A percentile compares a stretch with the other conserved stretches of the same genome.
phyloP scores from a whole-genome alignment of 140 eudicot genomes.

The Ambrosia hybrid region DNA sequence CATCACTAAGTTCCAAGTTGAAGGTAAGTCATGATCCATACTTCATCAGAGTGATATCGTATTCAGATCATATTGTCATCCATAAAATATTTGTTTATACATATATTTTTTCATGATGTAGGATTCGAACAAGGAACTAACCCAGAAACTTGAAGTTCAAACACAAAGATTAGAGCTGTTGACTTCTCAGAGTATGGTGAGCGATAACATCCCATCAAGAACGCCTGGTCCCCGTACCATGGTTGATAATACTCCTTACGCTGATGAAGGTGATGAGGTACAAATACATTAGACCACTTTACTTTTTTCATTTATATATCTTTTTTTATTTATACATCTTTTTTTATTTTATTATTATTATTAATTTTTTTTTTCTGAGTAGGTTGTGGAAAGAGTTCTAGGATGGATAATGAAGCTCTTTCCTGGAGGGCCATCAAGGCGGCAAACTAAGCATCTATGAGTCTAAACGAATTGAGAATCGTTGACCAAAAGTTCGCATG shows the following conservation, averaged over 20 bases:
- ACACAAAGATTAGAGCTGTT: conserved; percentile 94
- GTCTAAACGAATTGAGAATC: not conserved
- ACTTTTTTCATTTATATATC: too few relatives aligned
- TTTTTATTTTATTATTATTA: not conserved
- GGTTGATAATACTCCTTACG: conserved; percentile 60
- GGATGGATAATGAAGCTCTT: conserved; percentile 98
- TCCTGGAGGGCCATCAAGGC: conserved; percentile 90
- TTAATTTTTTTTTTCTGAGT: not conserved
- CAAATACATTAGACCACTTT: not conserved
- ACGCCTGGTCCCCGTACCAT: conserved; percentile 41
- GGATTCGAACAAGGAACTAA: conserved; percentile 82
- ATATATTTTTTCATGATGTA: conserved; percentile 23
- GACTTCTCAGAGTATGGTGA: conserved; percentile 83
- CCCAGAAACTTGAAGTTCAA: conserved; percentile 87
- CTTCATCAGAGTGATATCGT: not conserved
- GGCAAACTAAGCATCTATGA: conserved; percentile 78
- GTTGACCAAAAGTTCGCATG: conserved; percentile 2
- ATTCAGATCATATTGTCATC: not conserved
- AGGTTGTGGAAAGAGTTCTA: conserved; percentile 96
- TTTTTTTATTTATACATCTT: not conserved
- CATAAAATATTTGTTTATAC: not conserved
- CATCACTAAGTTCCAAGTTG: conserved; percentile 67
- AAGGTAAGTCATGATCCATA: conserved; percentile 49
- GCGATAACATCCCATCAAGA: conserved; percentile 46
- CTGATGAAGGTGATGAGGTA: conserved; percentile 99